Percentiles rank a stretch among this genome's conserved stretches.
Conservation (phyloP, 2,329 filamentous ascomycete genomes). For the Colletotrichum chrysophilum region DNA sequence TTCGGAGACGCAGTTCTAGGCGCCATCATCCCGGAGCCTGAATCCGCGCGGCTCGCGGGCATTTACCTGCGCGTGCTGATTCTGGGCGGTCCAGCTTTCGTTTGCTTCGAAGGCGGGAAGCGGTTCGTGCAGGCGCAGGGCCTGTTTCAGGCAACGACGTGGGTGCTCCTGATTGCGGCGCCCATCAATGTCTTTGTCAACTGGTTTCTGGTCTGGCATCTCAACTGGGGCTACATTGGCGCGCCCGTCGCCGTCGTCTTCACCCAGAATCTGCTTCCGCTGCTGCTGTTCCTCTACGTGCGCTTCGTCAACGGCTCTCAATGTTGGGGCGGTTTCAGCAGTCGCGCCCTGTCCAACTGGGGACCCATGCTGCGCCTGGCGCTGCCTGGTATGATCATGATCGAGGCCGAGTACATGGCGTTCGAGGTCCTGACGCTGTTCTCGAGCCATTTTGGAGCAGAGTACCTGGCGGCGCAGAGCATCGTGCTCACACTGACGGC, state of each 20-base stretch:
- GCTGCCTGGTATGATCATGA: constrained; percentile 89
- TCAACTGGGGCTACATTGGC: constrained; percentile 74
- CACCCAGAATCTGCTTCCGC: constrained; percentile 77
- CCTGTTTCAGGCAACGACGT: constrained; percentile 78
- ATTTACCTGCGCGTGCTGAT: constrained; percentile 76
- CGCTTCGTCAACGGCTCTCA: constrained; percentile 74
- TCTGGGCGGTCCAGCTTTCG: constrained; percentile 76
- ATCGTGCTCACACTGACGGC: constrained; percentile 80
- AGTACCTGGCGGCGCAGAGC: constrained; percentile 85
- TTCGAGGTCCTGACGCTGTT: constrained; percentile 92
- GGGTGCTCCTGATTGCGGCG: constrained; percentile 76
- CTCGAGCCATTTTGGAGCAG: constrained; percentile 78
- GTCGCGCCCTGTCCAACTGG: constrained; percentile 76
- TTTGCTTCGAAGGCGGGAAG: constrained; percentile 79
- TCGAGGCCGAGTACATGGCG: constrained; percentile 90
- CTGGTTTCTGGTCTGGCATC: constrained; percentile 78
- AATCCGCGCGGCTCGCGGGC: constrained; percentile 72
- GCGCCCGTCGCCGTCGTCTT: constrained; percentile 82
- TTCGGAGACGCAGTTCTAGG: constrained; percentile 70
- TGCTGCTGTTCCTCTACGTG: constrained; percentile 81
- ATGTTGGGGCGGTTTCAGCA: constrained; percentile 85
- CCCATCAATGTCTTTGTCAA: constrained; percentile 80
- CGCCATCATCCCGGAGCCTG: constrained; percentile 48
- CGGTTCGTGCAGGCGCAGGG: constrained; percentile 85
- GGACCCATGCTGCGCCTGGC: constrained; percentile 85